A percentile compares a stretch with the other conserved stretches of the same genome.
Conservation (phyloP, 495 filamentous ascomycete species). For the Letharia columbiana region DNA sequence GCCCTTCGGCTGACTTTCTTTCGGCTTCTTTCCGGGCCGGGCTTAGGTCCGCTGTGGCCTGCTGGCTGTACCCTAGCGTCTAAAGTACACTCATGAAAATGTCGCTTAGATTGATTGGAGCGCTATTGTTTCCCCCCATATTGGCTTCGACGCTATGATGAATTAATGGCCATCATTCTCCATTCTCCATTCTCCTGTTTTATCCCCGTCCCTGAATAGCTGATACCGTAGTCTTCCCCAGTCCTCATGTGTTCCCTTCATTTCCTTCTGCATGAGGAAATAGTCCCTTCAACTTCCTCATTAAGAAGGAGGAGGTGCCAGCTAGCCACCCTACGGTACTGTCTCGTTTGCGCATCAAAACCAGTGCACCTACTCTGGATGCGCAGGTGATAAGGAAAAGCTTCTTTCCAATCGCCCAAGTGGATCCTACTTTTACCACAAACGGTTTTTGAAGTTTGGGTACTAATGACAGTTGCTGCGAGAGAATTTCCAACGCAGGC, state of each 20-base stretch:
- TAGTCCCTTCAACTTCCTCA: background rate
- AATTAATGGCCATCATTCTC: background rate
- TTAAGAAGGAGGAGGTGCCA: background rate
- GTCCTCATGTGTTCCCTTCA: background rate
- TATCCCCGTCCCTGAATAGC: too few species aligned
- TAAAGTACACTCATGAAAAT: background rate
- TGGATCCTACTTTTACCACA: background rate
- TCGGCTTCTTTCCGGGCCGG: background rate
- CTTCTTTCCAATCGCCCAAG: background rate
- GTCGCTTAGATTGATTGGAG: background rate
- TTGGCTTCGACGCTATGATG: background rate
- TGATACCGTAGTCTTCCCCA: too few species aligned
- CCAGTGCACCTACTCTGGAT: background rate
- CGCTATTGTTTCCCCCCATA: background rate
- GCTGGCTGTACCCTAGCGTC: background rate
- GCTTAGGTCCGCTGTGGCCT: background rate
- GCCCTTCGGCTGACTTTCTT: too few species aligned
- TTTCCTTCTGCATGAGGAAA: background rate
- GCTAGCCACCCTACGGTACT: background rate
- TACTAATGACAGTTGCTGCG: background rate
- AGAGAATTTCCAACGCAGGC: too few species aligned
- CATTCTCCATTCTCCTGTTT: background rate
- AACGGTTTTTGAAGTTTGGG: background rate
- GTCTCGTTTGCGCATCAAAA: background rate
- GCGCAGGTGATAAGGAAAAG: background rate